These are phyloP conservation scores for Tolypocladium paradoxum DNA, from an alignment of 2,329 filamentous ascomycete genomes.

Conservation along the genomic window DNA sequence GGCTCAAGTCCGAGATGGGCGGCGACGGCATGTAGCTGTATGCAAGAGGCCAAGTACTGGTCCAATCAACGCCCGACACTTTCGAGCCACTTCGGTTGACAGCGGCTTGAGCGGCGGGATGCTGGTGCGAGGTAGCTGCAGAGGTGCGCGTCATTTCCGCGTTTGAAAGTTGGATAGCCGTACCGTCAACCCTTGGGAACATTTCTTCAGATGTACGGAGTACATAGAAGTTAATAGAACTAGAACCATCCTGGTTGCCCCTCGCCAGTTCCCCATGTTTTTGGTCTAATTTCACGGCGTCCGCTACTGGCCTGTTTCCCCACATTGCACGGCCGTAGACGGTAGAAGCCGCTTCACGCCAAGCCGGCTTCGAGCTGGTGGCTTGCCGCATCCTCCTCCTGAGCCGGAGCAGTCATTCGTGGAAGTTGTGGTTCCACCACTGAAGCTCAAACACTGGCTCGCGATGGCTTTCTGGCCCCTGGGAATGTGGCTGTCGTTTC, in stretches of 20 bases:
- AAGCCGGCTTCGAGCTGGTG: neutral
- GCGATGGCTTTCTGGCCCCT: too few relatives aligned
- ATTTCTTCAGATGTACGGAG: neutral
- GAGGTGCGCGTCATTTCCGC: neutral
- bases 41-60: too few relatives aligned
- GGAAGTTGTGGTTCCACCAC: neutral
- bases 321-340: neutral
- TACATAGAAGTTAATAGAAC: too few relatives aligned
- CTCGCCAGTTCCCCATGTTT: too few relatives aligned
- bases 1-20: constrained; percentile 44
- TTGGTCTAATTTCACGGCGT: neutral
- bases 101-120: neutral
- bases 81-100: neutral
- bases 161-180: neutral
- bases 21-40: neutral
- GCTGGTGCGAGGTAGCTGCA: neutral
- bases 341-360: neutral
- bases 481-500: too few relatives aligned
- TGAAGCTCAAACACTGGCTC: neutral
- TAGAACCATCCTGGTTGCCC: too few relatives aligned
- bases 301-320: neutral
- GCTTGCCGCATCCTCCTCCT: neutral
- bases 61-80: neutral
- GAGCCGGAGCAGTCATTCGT: neutral
- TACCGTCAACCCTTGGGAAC: neutral